phyloP scores from a whole-genome alignment of 352 stramenopile genomes.

The Pythium vanterpoolii region DNA sequence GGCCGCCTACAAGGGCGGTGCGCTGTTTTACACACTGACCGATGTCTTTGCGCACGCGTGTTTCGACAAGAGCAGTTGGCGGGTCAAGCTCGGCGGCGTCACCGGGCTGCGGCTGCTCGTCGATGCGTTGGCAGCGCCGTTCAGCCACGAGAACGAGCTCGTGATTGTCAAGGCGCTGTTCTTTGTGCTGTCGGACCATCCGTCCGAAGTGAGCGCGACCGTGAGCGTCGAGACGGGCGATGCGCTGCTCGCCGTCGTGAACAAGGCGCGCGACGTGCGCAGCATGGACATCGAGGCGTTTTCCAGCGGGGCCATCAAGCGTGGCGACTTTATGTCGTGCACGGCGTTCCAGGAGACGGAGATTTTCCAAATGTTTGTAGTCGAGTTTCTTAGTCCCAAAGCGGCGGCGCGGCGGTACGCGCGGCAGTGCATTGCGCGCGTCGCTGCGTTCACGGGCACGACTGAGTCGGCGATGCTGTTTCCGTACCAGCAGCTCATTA shows the following conservation, averaged over 20 bases:
- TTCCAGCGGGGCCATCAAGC: slow-evolving; percentile 35
- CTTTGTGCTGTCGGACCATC: slow-evolving; percentile 86
- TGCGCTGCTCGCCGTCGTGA: slow-evolving; percentile 49
- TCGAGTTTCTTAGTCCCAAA: slow-evolving; percentile 81
- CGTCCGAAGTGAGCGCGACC: slow-evolving; percentile 76
- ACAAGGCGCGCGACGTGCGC: slow-evolving; percentile 53
- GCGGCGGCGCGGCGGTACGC: slow-evolving; percentile 62
- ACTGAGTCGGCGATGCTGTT: slow-evolving; percentile 69
- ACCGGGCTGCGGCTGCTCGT: slow-evolving; percentile 68
- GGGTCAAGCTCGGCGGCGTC: slow-evolving; percentile 77
- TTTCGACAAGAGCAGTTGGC: slow-evolving; percentile 86
- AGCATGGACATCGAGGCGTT: slow-evolving; percentile 32
- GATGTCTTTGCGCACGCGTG: slow-evolving; percentile 82
- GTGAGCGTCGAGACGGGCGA: slow-evolving; percentile 72
- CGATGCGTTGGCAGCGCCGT: slow-evolving; percentile 58
- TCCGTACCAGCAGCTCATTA: slow-evolving; percentile 82
- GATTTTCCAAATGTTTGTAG: slow-evolving; percentile 85
- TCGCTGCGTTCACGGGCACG: slow-evolving; percentile 52
- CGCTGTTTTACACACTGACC: slow-evolving; percentile 72
- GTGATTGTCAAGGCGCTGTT: slow-evolving; percentile 83
- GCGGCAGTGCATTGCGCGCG: slow-evolving; percentile 61
- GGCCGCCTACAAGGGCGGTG: slow-evolving; percentile 57
- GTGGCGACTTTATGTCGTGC: slow-evolving; percentile 64
- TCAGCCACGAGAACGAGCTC: slow-evolving; percentile 86
- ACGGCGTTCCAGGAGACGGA: slow-evolving; percentile 82